phyloP scores from a whole-genome alignment of 768 basidiomycete genomes.

The Amanita subjunquillea region DNA sequence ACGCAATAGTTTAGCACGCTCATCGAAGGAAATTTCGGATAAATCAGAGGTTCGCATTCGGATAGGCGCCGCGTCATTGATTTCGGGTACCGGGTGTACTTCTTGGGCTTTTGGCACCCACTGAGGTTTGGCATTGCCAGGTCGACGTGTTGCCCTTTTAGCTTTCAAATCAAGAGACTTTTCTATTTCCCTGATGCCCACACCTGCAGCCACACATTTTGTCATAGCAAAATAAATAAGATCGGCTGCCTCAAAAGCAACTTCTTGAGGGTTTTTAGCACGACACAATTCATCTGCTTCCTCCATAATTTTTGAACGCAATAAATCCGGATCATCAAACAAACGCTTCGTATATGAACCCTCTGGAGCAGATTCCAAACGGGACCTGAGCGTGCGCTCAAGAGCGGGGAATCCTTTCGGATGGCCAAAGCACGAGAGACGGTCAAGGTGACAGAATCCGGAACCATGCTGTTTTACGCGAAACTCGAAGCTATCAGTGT shows the following conservation, averaged over 20 bases:
- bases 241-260: slow-evolving; percentile 95
- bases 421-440: slow-evolving; percentile 84
- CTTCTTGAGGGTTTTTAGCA: slow-evolving; percentile 66
- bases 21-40: slow-evolving; percentile 29
- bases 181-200: slow-evolving; percentile 77
- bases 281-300: slow-evolving; percentile 96
- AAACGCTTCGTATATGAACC: slow-evolving; percentile 88
- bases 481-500: slow-evolving; percentile 87
- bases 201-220: slow-evolving; percentile 76
- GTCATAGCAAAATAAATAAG: slow-evolving; percentile 87
- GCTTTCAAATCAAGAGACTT: slow-evolving; percentile 77
- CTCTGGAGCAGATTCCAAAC: slow-evolving; percentile 68
- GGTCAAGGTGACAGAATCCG: slow-evolving; percentile 90
- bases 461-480: slow-evolving; percentile 80
- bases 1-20: slow-evolving; percentile 63
- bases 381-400: slow-evolving; percentile 65
- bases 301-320: slow-evolving; percentile 93
- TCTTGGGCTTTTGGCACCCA: slow-evolving; percentile 31
- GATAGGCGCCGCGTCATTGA: slow-evolving; percentile 32
- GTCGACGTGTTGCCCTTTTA: slow-evolving; percentile 73
- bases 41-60: slow-evolving; percentile 72
- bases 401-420: slow-evolving; percentile 71
- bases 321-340: slow-evolving; percentile 72
- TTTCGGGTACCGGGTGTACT: slow-evolving; percentile 12
- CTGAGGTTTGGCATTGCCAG: slow-evolving; percentile 89